Percentiles rank a stretch among this genome's conserved stretches.
Conservation (phyloP, 441 rosid species). For the Brassica hybrid region DNA sequence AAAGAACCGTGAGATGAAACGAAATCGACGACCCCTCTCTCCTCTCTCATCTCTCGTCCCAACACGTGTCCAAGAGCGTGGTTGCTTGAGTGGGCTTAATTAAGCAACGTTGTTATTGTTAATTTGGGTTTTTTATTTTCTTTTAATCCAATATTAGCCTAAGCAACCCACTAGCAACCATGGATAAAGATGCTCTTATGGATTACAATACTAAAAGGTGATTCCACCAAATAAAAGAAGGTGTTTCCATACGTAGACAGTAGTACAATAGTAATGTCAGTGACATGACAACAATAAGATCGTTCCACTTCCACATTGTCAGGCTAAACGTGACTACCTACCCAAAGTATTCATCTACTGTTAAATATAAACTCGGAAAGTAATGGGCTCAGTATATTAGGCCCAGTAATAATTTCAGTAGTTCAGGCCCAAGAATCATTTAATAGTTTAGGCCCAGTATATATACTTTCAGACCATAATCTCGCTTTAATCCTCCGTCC, state of each 20-base stretch:
- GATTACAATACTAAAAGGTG: no score
- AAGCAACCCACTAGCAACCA: neutral
- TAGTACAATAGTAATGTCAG: no score
- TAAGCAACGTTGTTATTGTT: neutral
- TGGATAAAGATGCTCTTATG: neutral
- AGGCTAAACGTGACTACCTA: no score
- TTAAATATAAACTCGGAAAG: no score
- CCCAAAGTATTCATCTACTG: no score
- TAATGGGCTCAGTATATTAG: neutral
- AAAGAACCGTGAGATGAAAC: neutral
- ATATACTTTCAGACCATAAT: neutral
- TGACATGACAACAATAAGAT: no score
- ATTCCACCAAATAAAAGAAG: no score
- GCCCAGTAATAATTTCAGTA: neutral
- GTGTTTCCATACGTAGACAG: no score
- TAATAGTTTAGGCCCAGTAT: constrained; percentile 13
- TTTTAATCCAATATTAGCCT: neutral
- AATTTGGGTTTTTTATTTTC: no score
- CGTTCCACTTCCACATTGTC: no score
- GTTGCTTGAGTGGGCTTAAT: neutral
- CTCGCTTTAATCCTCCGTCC: neutral
- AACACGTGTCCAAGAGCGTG: neutral
- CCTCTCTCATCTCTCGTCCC: neutral
- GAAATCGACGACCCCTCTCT: no score
- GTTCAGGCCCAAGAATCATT: neutral